phyloP scores from a whole-genome alignment of 2,329 filamentous ascomycete genomes.

The Sclerotiophoma versabilis region DNA sequence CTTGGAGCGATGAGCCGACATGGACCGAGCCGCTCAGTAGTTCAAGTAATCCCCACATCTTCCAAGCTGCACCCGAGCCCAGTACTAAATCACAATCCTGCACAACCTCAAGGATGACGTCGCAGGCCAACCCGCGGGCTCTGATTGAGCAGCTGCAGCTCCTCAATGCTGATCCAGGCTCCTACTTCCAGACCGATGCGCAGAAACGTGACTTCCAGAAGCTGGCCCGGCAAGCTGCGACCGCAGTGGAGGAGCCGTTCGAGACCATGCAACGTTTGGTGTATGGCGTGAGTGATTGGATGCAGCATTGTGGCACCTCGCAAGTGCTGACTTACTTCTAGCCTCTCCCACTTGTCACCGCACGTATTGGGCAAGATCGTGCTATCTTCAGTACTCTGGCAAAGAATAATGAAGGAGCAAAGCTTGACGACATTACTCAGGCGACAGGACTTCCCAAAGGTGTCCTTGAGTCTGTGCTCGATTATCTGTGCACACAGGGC shows the following conservation, averaged over 20 bases:
- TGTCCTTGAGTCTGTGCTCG: slow-evolving; percentile 3
- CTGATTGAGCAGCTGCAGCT: slow-evolving; percentile 12
- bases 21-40: slow-evolving; percentile 4
- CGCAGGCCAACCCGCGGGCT: background rate
- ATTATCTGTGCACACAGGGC: slow-evolving; percentile 4
- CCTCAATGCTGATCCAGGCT: background rate
- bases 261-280: slow-evolving; percentile 13
- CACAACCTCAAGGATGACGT: slow-evolving; percentile 1
- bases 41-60: background rate
- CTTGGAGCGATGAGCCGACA: background rate
- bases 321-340: background rate
- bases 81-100: background rate
- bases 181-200: slow-evolving; percentile 6
- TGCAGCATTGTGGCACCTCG: background rate
- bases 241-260: slow-evolving; percentile 6
- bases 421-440: background rate
- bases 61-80: background rate
- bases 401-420: background rate
- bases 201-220: slow-evolving; percentile 8
- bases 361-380: slow-evolving; percentile 7
- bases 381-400: slow-evolving; percentile 4
- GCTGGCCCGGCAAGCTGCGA: background rate
- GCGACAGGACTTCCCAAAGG: background rate
- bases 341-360: slow-evolving; percentile 13
- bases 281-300: slow-evolving; percentile 11